Base-by-base conservation (phyloP, 352 stramenopile species). In the Phytophthora brassicae region DNA sequence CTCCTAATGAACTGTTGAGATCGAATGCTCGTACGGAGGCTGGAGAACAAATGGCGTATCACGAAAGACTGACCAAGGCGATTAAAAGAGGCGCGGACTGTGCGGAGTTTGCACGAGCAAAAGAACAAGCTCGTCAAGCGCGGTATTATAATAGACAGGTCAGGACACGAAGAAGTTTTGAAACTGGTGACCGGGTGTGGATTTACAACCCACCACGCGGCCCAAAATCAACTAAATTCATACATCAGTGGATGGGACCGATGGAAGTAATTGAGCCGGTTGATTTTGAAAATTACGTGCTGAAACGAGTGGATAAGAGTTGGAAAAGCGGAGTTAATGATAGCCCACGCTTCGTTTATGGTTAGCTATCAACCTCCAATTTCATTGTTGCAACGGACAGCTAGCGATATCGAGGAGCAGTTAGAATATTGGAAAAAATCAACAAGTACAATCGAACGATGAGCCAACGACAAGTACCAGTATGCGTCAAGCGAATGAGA, bases 201-300 rank as follows among this genome's bases (percentile, higher is more conserved):
- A 7, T 52, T 3, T 60, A 42, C 17, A 17, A 6, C 1, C 53
- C 53, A 2, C 42, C 42, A 11, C 9, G 31, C 3, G 53, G 53
- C 0, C 20, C 29, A 1, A 47, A 47, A 6, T 42, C 53, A 2
- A 41, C 43, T 6, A 60, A 60, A 16, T 53, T 53, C 11, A 22
- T 60, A 14, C 43, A 60, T 17, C 1, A 3, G 1, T 53, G 53
- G 53, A 45, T 53, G 1, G 53, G 53, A 1, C 42, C 53, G 2
- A 41, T 53, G 31, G 2, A 12, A 4, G 11, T 38, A 13, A 12
- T 35, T 7, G 16, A 31, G 8, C 26, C 26, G 8, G 26, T 31
- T 4, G 26, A 8, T 31, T 31, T 9, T 31, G 26, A 31, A 31
- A 31, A 31, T 8, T 31, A 9, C 8, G 26, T 31, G 4, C 26